These are phyloP conservation scores for Eragrostis nindensis DNA, from an alignment of 176 grass and related monocot species.

Conservation along the genomic window DNA sequence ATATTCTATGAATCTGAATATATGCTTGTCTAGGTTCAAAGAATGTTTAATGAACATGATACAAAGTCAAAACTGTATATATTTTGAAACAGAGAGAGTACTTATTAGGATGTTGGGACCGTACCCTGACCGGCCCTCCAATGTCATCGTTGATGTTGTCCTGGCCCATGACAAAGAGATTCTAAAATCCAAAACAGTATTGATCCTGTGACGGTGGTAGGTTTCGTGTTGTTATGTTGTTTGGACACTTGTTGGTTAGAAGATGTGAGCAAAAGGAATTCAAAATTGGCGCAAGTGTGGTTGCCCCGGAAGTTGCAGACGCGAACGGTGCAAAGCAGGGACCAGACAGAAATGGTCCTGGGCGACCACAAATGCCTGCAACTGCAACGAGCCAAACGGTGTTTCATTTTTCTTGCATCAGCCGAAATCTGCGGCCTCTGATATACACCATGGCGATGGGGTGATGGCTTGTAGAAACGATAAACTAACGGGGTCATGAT, in stretches of 20 bases:
- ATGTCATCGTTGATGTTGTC: too few species aligned
- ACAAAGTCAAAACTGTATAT: too few species aligned
- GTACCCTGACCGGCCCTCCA: too few species aligned
- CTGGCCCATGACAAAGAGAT: too few species aligned
- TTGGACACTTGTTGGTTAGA: slow-evolving; percentile 25
- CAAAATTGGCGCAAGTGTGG: slow-evolving; percentile 25
- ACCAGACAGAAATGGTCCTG: slow-evolving; percentile 31
- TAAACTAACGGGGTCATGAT: background rate
- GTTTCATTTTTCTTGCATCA: background rate
- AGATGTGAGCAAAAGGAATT: slow-evolving; percentile 44
- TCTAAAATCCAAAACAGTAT: background rate
- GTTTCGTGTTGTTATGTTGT: slow-evolving; percentile 9
- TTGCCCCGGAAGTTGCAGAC: slow-evolving; percentile 1
- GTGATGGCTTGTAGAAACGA: background rate
- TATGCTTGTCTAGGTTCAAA: too few species aligned
- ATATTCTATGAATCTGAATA: too few species aligned
- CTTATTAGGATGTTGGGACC: too few species aligned
- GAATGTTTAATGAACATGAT: too few species aligned
- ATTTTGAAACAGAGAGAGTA: too few species aligned
- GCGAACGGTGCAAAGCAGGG: background rate
- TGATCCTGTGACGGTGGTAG: background rate
- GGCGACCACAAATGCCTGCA: background rate
- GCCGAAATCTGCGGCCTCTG: background rate
- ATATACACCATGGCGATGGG: too few species aligned
- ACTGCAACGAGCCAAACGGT: background rate